These are phyloP conservation scores for Litchi chinensis DNA, from an alignment of 345 rosid species.

Conservation along the genomic window DNA sequence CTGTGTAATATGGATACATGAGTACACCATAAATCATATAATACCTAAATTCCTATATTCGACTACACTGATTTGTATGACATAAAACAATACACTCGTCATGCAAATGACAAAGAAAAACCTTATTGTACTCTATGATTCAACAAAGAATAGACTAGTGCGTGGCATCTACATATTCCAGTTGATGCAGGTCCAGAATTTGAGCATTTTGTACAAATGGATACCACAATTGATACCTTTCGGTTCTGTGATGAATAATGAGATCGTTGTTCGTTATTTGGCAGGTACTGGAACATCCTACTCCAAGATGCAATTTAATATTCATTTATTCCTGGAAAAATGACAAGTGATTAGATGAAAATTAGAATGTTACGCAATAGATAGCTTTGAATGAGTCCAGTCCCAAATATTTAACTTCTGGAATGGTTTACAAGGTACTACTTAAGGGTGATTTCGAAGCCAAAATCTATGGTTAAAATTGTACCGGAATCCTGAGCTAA, in stretches of 20 bases:
- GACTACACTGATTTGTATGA: not conserved
- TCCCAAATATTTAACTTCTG: not conserved
- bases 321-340: slow-evolving; percentile 22
- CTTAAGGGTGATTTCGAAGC: not conserved
- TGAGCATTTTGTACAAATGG: not conserved
- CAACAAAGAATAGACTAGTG: not conserved
- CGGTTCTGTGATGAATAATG: not conserved
- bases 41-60: not conserved
- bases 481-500: not conserved
- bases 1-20: not conserved
- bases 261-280: not conserved
- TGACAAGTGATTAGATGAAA: not conserved
- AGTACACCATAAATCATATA: not conserved
- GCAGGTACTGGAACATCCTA: not conserved
- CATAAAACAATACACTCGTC: not conserved
- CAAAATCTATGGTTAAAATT: not conserved
- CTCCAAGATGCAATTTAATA: not conserved
- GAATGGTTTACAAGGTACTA: not conserved
- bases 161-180: not conserved
- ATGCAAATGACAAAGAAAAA: not conserved
- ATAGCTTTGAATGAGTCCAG: not conserved
- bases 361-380: not conserved
- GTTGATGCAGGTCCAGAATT: not conserved
- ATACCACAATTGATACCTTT: not conserved
- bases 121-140: too few species aligned